phyloP scores from a whole-genome alignment of 2,329 filamentous ascomycete genomes.

The Alternaria tenuissima region DNA sequence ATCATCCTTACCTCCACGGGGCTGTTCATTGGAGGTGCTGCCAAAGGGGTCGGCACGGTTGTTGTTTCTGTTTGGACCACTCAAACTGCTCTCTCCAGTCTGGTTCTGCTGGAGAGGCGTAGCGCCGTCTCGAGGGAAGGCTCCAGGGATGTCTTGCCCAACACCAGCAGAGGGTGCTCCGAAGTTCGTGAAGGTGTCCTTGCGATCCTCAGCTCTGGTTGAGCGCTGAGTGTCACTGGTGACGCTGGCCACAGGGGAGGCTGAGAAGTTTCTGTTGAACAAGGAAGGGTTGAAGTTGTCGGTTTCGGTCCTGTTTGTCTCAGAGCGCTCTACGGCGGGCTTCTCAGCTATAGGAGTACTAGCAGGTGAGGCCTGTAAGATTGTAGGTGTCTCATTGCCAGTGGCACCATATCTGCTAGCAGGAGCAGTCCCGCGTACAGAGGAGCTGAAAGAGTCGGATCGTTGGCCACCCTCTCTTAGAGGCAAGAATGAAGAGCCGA shows the following conservation, averaged over 20 bases:
- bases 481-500: slow-evolving; percentile 78
- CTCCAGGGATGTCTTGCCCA: slow-evolving; percentile 54
- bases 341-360: slow-evolving; percentile 64
- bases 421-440: slow-evolving; percentile 78
- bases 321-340: slow-evolving; percentile 44
- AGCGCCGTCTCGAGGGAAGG: slow-evolving; percentile 55
- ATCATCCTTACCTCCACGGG: slow-evolving; percentile 70
- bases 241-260: slow-evolving; percentile 52
- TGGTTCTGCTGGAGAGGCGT: slow-evolving; percentile 59
- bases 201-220: slow-evolving; percentile 48
- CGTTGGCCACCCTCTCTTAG: slow-evolving; percentile 66
- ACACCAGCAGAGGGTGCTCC: slow-evolving; percentile 40
- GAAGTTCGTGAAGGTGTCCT: slow-evolving; percentile 52
- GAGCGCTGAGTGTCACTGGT: slow-evolving; percentile 51
- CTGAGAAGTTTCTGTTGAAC: slow-evolving; percentile 50
- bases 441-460: slow-evolving; percentile 76
- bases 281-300: slow-evolving; percentile 47
- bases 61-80: slow-evolving; percentile 55
- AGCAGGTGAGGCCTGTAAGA: slow-evolving; percentile 50
- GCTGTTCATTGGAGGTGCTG: slow-evolving; percentile 40
- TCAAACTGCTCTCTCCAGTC: slow-evolving; percentile 58
- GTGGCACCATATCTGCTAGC: slow-evolving; percentile 66
- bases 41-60: slow-evolving; percentile 55
- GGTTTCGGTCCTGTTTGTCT: slow-evolving; percentile 47
- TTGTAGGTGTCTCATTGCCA: slow-evolving; percentile 60